Base-by-base conservation (phyloP, 352 stramenopile species). In the Globisporangium spinosum region DNA sequence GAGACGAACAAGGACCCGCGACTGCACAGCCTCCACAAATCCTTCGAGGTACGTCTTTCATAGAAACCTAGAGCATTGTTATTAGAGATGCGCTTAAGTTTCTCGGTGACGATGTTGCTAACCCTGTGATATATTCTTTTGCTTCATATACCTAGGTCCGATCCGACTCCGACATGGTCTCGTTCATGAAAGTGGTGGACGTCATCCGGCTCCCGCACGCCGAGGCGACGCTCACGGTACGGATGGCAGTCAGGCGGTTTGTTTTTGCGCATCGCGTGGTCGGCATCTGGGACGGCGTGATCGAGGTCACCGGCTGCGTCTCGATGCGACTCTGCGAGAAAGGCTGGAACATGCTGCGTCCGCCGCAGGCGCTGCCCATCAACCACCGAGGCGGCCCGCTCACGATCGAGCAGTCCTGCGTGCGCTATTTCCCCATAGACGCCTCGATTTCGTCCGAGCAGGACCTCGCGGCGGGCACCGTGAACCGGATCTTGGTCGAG, bases 401-500 rank as follows among this genome's bases (percentile, higher is more conserved):
- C 13, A 55, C 65, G 29, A 66, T 70, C n/a, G 49, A 55, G 12
- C 65, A 70, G 23, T 43, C 56, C 22, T 66, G 51, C 32, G 34
- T 62, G 22, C 47, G 59, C 29, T 54, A 59, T 34, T 54, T 47
- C 35, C 58, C 47, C 8, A 25, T 59, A 10, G 27, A 35, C 20
- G 23, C 7, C 34, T n/a, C 9, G 35, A 34, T 53, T 7, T 29
- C 57, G 17, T 61, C 34, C 3, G 65, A 67, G 25, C 65, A 66
- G 12, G 62, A 77, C 38, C 65, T 68, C 0, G 64, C 65, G 7
- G 73, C 80, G 10, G 73, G 73, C 43, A 75, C 74, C 43, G 73
- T 89, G 56, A 85, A 74, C 7, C 76, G 83, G n/a, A 62, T 89
- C 10, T 69, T 89, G 27, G 69, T 87, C 2, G 73, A 71, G 12